Evolutionary conservation across 1,284 basidiomycete species (phyloP).

Genomic region (Puccinia horiana): DNA sequence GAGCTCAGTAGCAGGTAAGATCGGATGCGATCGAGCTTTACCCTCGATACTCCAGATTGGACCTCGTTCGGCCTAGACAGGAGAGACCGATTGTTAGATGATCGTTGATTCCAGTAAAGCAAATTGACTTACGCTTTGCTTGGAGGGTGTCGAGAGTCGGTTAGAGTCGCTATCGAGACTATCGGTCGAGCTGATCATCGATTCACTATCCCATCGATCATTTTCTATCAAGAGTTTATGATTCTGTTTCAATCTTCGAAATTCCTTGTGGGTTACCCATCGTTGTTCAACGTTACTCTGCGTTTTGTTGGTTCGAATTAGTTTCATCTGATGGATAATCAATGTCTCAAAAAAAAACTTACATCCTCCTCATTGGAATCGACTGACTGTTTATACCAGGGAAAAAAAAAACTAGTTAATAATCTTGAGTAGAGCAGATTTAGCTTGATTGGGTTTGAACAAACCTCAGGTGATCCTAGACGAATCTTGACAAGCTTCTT

Average conservation of each 20-base stretch:
- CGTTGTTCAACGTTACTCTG: conserved; percentile 32
- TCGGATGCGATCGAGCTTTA: conserved; percentile 18
- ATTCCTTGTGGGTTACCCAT: conserved; percentile 43
- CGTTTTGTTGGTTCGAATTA: background rate
- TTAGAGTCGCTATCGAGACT: conserved; percentile 3
- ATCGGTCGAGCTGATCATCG: conserved; percentile 8
- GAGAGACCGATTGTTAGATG: background rate
- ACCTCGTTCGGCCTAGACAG: conserved; percentile 2
- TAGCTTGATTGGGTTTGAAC: background rate
- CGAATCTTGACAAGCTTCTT: conserved; percentile 43
- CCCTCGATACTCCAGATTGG: conserved; percentile 47
- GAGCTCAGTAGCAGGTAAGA: conserved; percentile 10
- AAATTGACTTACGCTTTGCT: background rate
- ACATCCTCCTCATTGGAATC: conserved; percentile 8
- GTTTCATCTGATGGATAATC: too few relatives aligned
- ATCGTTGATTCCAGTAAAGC: background rate
- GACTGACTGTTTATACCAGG: background rate
- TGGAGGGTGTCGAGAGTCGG: conserved; percentile 13
- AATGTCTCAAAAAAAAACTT: background rate
- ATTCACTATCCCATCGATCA: conserved; percentile 40
- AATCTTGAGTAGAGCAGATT: background rate
- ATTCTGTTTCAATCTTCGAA: conserved; percentile 30
- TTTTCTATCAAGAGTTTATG: background rate
- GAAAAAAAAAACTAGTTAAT: background rate
- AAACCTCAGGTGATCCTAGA: conserved; percentile 22